Base-by-base conservation (phyloP, 1,284 basidiomycete genomes). In the Ceratobasidium sp. region DNA sequence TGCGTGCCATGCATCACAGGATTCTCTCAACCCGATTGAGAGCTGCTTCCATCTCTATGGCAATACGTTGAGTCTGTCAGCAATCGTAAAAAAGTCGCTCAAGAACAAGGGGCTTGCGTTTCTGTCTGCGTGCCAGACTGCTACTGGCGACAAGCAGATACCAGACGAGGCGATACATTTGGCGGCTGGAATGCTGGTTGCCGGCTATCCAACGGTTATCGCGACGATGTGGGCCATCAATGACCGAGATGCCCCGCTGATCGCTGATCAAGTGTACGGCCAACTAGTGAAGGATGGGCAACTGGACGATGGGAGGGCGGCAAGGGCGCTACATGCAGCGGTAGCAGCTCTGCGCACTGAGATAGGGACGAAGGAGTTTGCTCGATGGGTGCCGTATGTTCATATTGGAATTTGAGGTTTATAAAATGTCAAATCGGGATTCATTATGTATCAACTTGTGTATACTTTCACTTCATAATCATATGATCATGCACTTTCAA, bases 121-220 rank as follows among this genome's bases (percentile, higher is more conserved):
- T 27, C 62, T 64, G 9, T 64, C 62, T 11, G 62, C 62, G 3
- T 64, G 62, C 44, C 44, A 64, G 9, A 44, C 62, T 5, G 62
- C 62, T 2, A 45, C 62, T 19, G 62, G 44, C 24, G 31, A 64
- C 27, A 5, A 33, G 17, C 6, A 44, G 41, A 15, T 19, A 64
- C 62, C 62, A 41, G 62, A 64, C 24, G 62, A 64, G 27, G 19
- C 44, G 8, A n/a, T 64, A 2, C 62, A 64, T 27, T 45, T 64
- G 19, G 62, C 62, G 11, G 62, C 62, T n/a, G 62, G 62, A 2
- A 41, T 64, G 62, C 62, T 19, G 33, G n/a, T 64, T 24, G 62
- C 62, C 9, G 62, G 56, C 29, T n/a, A 64, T 24, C 36, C 36
- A 11, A 41, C 36, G 4, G 36, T 41, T 4, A 41, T 41, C 36